Evolutionary conservation across 129 eudicot genomes (phyloP), one percentile per base, ranked within the genome.

Genomic region (Rutidosis leptorrhynchoides): DNA sequence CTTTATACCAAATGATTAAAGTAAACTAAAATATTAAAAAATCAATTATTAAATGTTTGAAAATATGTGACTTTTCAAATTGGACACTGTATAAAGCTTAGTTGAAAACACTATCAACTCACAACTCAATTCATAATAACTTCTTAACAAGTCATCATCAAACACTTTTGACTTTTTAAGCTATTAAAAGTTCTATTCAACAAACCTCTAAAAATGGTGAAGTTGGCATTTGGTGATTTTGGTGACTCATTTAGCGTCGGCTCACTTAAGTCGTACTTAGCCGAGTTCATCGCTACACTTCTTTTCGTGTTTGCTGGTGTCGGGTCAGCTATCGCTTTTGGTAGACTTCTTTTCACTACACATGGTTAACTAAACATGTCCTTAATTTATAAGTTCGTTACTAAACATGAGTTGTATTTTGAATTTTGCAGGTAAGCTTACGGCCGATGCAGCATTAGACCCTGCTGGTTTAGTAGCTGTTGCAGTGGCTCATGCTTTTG

Each of bases 231-330:
- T 51, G 91, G 91, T 27, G 81, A 83, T 76, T 28, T 82, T 45
- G 91, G 85, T 61, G 91, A 85, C 58, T 85, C 91, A 0, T 76
- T 85, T 9, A 78, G 83, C 40, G 74, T 33, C 2, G 69, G 66
- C 8, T 85, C 91, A 26, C 5, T 85, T 14, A 85, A 82, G 73
- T 49, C 81, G 1, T 85, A 85, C 22, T 56, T 85, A 28, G 87
- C 91, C 27, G 91, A 85, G 80, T 85, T 85, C 64, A 82, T 85
- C 59, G 87, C 91, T 58, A 85, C 91, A 6, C 83, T 85, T 48
- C 81, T 85, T 14, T 85, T 85, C 24, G 87, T 85, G 25, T 85
- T 85, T 67, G 87, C 91, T 11, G 87, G 87, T 40, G 91, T 85
- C 64, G 91, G 91, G 3, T 85, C 91, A 8, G 91, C 91, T 20